Evolutionary conservation across 2,329 filamentous ascomycete genomes (phyloP), one percentile per base, ranked within the genome.

Genomic region (Juglanconis sp.): DNA sequence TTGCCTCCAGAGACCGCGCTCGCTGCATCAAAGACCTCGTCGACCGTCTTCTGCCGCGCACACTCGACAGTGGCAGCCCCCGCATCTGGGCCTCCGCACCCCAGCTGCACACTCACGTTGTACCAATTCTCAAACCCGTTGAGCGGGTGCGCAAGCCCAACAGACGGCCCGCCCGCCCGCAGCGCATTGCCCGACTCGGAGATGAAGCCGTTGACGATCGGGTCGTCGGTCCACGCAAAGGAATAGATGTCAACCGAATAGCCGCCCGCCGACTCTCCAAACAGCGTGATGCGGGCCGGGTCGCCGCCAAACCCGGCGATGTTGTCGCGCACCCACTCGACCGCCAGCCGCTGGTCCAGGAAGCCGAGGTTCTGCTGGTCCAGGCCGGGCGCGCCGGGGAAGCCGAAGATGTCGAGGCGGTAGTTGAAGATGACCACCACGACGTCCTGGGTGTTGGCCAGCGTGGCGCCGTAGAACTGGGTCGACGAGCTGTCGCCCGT

Each of bases 261-360:
- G 4, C 51, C 32, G 11, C 58, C 58, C 3, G 58, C 56, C 2
- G 58, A 60, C 40, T 55, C 47, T 2, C 58, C 58, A 11, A 51
- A 55, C 9, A 60, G 56, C 2, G 58, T 60, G n/a, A 60, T 57
- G 1, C 58, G 53, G 35, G 35, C 34, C 15, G 58, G 46, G 6
- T 60, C 58, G 9, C 58, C 58, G 3, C 58, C 52, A 17, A 60
- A 60, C 10, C 30, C 13, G 2, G 32, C 40, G n/a, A 57, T 53
- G 11, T 60, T 57, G 53, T 52, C 53, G 6, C 40, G 58, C 4
- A 60, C 34, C 58, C 58, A 60, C 9, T 55, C 56, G 1, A 60
- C 38, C 7, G 54, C 58, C 46, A 60, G 9, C 35, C 40, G 58
- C 53, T 60, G 58, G 40, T 60, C 58, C 31, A 51, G 42, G 47